Evolutionary conservation across 495 filamentous ascomycete genomes (phyloP).

Genomic region (Hypoxylon fragiforme): DNA sequence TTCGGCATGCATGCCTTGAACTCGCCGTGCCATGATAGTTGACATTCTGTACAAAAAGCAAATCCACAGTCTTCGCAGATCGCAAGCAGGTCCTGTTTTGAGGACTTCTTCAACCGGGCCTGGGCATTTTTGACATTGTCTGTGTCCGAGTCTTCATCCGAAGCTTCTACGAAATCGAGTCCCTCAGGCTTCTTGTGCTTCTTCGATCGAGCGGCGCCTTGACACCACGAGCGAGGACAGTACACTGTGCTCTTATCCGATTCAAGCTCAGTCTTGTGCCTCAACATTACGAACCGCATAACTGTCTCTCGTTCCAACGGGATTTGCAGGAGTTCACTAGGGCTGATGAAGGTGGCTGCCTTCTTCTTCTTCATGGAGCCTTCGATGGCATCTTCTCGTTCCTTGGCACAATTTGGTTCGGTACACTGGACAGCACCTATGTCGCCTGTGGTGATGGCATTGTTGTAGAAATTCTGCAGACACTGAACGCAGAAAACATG

Average conservation of each 20-base stretch:
- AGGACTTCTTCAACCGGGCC: slow-evolving; percentile 24
- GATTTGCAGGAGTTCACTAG: slow-evolving; percentile 87
- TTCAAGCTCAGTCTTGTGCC: slow-evolving; percentile 89
- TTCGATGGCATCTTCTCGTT: slow-evolving; percentile 43
- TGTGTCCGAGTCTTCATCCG: slow-evolving; percentile 52
- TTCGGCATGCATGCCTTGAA: slow-evolving; percentile 63
- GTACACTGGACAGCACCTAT: slow-evolving; percentile 77
- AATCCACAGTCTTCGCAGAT: slow-evolving; percentile 90
- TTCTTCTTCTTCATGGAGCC: slow-evolving; percentile 41
- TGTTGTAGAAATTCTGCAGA: slow-evolving; percentile 86
- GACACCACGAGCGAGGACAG: slow-evolving; percentile 92
- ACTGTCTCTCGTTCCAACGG: slow-evolving; percentile 72
- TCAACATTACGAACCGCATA: slow-evolving; percentile 83
- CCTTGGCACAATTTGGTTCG: slow-evolving; percentile 72
- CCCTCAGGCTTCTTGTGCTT: slow-evolving; percentile 72
- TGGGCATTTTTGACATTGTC: slow-evolving; percentile 41
- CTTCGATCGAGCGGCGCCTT: slow-evolving; percentile 82
- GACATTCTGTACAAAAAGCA: slow-evolving; percentile 76
- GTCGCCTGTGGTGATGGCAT: slow-evolving; percentile 82
- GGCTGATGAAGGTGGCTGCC: slow-evolving; percentile 69
- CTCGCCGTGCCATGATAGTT: slow-evolving; percentile 86
- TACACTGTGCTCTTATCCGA: slow-evolving; percentile 91
- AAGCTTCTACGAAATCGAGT: slow-evolving; percentile 50
- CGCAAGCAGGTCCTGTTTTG: slow-evolving; percentile 55
- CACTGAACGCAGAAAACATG: slow-evolving; percentile 91